Conservation (phyloP, 108 stramenopile species). For the Pseudonitzschia multistriata region DNA sequence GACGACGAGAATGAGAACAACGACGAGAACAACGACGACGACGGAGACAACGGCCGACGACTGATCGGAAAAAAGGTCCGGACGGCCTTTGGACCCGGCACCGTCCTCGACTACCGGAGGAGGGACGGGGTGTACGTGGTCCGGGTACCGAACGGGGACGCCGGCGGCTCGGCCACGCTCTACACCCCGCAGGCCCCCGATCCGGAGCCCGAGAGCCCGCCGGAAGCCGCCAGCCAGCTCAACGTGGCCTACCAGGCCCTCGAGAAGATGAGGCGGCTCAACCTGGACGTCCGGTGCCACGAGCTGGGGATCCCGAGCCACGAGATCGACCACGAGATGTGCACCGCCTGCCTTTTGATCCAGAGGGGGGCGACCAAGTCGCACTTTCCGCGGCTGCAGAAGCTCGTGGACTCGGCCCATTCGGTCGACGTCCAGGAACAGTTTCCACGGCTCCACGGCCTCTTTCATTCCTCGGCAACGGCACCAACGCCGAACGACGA, state of each 20-base stretch:
- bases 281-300: slow-evolving; percentile 57
- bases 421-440: slow-evolving; percentile 10
- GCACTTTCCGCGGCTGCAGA: slow-evolving; percentile 37
- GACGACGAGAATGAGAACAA: background rate
- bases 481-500: background rate
- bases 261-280: slow-evolving; percentile 62
- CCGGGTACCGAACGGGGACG: background rate
- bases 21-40: background rate
- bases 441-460: slow-evolving; percentile 3
- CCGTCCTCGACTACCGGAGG: slow-evolving; percentile 29
- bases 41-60: background rate
- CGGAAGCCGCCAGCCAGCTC: slow-evolving; percentile 29
- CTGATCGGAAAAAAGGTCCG: slow-evolving; percentile 33
- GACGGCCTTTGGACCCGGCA: slow-evolving; percentile 38
- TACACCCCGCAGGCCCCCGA: slow-evolving; percentile 18
- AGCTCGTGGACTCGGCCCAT: slow-evolving; percentile 20
- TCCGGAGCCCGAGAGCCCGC: background rate
- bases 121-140: slow-evolving; percentile 32
- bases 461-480: background rate
- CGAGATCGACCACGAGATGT: slow-evolving; percentile 32
- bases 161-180: slow-evolving; percentile 1
- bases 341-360: slow-evolving; percentile 38
- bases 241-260: slow-evolving; percentile 60
- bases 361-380: slow-evolving; percentile 3
- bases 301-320: slow-evolving; percentile 17